phyloP scores from a whole-genome alignment of 306 rosid genomes.

The Rosa chinensis region DNA sequence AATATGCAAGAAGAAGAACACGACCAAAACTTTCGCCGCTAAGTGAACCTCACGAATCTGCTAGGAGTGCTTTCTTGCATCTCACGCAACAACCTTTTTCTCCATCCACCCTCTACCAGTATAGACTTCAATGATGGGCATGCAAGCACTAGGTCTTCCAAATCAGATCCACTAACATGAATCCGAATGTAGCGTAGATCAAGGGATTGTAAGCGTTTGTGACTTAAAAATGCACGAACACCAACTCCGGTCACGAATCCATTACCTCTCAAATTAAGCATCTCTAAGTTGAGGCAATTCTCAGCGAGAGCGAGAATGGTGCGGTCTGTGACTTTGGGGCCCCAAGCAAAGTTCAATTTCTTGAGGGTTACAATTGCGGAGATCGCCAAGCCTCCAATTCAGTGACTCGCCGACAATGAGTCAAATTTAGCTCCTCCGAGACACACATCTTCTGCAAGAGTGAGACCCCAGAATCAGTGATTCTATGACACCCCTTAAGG shows the following conservation, averaged over 20 bases:
- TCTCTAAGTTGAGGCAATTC: slow-evolving; percentile 14
- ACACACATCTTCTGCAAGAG: background rate
- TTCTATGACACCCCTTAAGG: background rate
- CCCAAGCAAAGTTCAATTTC: slow-evolving; percentile 24
- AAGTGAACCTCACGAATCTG: background rate
- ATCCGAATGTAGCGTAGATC: background rate
- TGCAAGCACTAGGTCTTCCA: background rate
- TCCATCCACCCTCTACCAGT: background rate
- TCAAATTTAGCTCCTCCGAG: slow-evolving; percentile 27
- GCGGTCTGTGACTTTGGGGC: slow-evolving; percentile 16
- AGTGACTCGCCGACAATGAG: background rate
- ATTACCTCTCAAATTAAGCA: background rate
- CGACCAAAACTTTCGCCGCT: background rate
- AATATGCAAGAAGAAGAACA: background rate
- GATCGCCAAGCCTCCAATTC: background rate
- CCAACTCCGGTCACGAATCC: background rate
- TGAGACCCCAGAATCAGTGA: background rate
- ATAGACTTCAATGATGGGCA: background rate
- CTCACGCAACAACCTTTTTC: background rate
- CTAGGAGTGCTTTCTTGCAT: background rate
- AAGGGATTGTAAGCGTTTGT: background rate
- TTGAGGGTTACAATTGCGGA: slow-evolving; percentile 16
- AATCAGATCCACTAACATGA: background rate
- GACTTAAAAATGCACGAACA: background rate
- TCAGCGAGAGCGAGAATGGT: slow-evolving; percentile 27